Evolutionary conservation across 805 yeast genomes (phyloP).

Genomic region (Cyberlindnera galapagoensis): DNA sequence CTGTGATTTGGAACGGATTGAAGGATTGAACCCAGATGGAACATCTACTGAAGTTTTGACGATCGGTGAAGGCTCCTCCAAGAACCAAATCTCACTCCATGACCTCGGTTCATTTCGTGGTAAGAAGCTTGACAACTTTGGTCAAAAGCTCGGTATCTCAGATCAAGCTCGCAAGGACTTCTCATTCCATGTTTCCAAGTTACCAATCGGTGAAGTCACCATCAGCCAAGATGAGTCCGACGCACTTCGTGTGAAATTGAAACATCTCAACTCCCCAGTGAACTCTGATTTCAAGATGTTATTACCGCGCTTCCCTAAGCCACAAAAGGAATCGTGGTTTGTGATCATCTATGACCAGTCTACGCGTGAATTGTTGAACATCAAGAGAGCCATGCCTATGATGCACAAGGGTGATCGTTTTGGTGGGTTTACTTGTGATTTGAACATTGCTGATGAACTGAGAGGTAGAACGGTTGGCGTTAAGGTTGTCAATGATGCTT

Average conservation of each 20-base stretch:
- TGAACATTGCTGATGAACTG: conserved; percentile 45
- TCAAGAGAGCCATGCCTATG: conserved; percentile 73
- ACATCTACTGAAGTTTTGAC: conserved; percentile 7
- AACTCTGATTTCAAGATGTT: conserved; percentile 60
- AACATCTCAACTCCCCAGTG: conserved; percentile 41
- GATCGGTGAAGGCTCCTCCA: not conserved
- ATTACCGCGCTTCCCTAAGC: conserved; percentile 80
- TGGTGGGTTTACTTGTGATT: conserved; percentile 30
- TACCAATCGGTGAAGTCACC: conserved; percentile 54
- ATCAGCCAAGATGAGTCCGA: conserved; percentile 33
- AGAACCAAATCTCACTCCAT: conserved; percentile 3
- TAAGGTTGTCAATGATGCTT: conserved; percentile 57
- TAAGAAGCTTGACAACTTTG: conserved; percentile 27
- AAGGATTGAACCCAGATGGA: conserved; percentile 17
- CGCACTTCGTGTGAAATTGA: conserved; percentile 37
- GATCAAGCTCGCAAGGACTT: conserved; percentile 42
- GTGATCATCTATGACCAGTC: conserved; percentile 48
- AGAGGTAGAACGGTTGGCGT: conserved; percentile 41
- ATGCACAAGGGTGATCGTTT: conserved; percentile 21
- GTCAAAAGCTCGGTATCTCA: conserved; percentile 32
- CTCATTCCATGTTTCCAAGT: conserved; percentile 40
- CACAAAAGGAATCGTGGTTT: conserved; percentile 94
- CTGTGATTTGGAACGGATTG: conserved; percentile 15
- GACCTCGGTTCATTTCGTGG: conserved; percentile 29
- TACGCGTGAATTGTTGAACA: conserved; percentile 47